Evolutionary conservation across 1,284 basidiomycete genomes (phyloP), one percentile per base, ranked within the genome.

Genomic region (Trichosporon faecale): DNA sequence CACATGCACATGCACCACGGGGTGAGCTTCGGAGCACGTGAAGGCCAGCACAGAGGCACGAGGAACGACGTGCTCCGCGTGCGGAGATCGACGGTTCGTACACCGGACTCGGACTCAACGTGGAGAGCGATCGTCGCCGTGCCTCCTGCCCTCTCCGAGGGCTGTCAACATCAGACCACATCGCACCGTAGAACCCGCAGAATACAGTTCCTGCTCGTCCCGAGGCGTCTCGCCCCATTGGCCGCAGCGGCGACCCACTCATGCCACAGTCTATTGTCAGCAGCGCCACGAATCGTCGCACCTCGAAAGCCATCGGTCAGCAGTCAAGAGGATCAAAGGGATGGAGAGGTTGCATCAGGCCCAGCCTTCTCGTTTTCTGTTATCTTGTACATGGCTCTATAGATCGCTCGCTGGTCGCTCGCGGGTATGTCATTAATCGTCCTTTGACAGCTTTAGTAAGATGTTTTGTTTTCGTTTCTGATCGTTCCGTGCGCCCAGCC

Each of bases 401-500:
- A 52, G n/a, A 23, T 21, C 49, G 49, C 49, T 18, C 21, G 23
- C 49, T 52, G 21, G 21, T 21, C 21, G 49, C 49, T 25, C 49
- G 49, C 49, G 49, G 49, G 49, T 52, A 52, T 52, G 49, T 52
- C 49, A 52, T 61, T 21, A 61, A 33, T 61, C 60, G 60, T 61
- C 60, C 5, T 9, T 31, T 27, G 35, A 37, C 35, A 12, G 35
- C 16, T 21, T 14, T 25, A 29, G 9, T 29, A 29, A 29, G 9
- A 27, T 27, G 55, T 21, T 18, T 4, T 18, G 16, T 44, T 44
- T 44, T 18, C 18, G 40, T 44, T n/a, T 5, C 18, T 55, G 4
- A 14, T n/a, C 49, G 23, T 37, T 37, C 11, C 35, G 11, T 14
- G 35, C 35, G 35, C 7, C 35, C n/a, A n/a, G n/a, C n/a, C 9